Evolutionary conservation across 352 stramenopile species (phyloP).

Genomic region (Phytopythium delawarense): DNA sequence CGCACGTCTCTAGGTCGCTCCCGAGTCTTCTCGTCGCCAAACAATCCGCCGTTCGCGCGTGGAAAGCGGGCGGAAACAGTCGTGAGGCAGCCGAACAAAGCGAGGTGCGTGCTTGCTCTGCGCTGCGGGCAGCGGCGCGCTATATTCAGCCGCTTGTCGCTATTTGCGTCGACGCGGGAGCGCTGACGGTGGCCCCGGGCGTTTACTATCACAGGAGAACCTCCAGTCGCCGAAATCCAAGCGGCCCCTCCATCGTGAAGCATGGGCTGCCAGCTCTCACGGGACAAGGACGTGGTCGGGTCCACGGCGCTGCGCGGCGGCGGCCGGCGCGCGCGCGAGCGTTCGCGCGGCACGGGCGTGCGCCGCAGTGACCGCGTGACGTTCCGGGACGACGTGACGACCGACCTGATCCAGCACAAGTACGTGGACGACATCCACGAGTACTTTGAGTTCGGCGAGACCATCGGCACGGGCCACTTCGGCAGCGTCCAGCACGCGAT

Average conservation of each 20-base stretch:
- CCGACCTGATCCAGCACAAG: slow-evolving; percentile 75
- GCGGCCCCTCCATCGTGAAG: neutral
- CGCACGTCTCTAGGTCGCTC: too few species aligned
- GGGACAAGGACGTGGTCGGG: slow-evolving; percentile 36
- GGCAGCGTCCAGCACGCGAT: slow-evolving; percentile 61
- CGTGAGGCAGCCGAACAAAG: too few species aligned
- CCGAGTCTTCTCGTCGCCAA: too few species aligned
- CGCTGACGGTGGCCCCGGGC: neutral
- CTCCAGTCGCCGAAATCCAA: neutral
- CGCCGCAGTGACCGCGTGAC: slow-evolving; percentile 27
- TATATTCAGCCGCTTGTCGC: neutral
- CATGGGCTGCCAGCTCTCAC: slow-evolving; percentile 67
- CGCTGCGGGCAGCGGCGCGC: too few species aligned
- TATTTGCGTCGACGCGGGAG: neutral
- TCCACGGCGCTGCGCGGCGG: slow-evolving; percentile 18
- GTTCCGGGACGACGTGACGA: slow-evolving; percentile 67
- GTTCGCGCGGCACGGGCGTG: neutral
- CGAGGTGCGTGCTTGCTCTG: too few species aligned
- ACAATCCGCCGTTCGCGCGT: too few species aligned
- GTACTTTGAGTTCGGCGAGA: slow-evolving; percentile 56
- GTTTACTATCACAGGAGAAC: neutral
- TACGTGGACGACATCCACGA: slow-evolving; percentile 62
- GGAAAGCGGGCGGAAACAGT: too few species aligned
- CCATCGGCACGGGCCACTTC: slow-evolving; percentile 70
- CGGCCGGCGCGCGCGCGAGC: neutral